Percentiles rank a stretch among this genome's conserved stretches.
These are phyloP conservation scores for Eleusine coracana DNA, from an alignment of 176 grass and related monocot genomes.

Conservation along the genomic window DNA sequence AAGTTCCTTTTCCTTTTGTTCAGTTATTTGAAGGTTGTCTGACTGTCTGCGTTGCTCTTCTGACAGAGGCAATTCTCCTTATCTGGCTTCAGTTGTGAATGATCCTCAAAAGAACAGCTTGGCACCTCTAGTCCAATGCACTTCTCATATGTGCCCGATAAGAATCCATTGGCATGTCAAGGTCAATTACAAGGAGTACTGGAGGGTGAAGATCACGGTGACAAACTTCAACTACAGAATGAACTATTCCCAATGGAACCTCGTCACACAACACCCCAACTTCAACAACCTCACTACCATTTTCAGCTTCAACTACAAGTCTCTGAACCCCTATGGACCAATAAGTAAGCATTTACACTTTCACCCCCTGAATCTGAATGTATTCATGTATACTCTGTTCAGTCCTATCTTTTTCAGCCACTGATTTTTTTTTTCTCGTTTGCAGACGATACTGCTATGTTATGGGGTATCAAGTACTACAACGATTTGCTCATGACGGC, in stretches of 20 bases:
- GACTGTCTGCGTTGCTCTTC: conserved; percentile 19
- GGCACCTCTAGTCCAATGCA: conserved; percentile 69
- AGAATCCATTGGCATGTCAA: conserved; percentile 95
- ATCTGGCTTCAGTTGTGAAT: conserved; percentile 61
- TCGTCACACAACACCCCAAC: conserved; percentile 76
- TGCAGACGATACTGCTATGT: conserved; percentile 80
- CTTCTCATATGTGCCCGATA: conserved; percentile 91
- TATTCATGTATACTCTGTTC: not conserved
- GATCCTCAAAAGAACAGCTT: conserved; percentile 42
- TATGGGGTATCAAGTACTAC: conserved; percentile 92
- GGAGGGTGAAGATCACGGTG: conserved; percentile 78
- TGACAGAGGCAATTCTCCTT: conserved; percentile 65
- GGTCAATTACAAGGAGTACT: conserved; percentile 78
- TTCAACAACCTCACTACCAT: conserved; percentile 77
- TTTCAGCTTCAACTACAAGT: conserved; percentile 80
- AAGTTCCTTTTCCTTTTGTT: not conserved
- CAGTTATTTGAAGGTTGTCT: conserved; percentile 37
- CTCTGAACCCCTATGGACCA: conserved; percentile 59
- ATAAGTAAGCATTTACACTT: conserved; percentile 58
- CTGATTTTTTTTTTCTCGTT: not conserved
- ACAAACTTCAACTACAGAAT: conserved; percentile 81
- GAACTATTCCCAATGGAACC: conserved; percentile 91
- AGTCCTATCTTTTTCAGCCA: not conserved
- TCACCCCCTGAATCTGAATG: not conserved
- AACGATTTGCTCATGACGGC: conserved; percentile 76